Evolutionary conservation across 164 flowering plant species (phyloP), one percentile per base, ranked within the genome.

Genomic region (Amborella trichopoda): DNA sequence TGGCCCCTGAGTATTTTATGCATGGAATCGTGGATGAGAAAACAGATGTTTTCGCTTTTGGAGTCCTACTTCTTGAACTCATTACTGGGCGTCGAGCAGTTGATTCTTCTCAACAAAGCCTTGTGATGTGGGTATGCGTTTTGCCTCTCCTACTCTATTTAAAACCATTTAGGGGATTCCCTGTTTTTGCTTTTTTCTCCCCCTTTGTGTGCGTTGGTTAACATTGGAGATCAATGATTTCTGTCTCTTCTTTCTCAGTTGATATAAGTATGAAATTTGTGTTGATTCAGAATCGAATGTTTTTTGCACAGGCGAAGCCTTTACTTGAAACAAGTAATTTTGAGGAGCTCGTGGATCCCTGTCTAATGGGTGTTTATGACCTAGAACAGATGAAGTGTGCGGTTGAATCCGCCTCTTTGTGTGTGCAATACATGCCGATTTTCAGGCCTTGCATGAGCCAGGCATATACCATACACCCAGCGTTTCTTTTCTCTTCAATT

Each of bases 1-100:
- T 91, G 52, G 90, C 99, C 53, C 99, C 99, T 1, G 99, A 91
- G 73, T 78, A 70, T 66, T 77, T 81, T 71, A 71, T 84, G 88
- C 82, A 91, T 53, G 99, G 99, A 8, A 74, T 75, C 39, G 90
- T 87, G 3, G 94, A 91, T 57, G 99, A 91, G 25, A 91, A 86
- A 57, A 91, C 95, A 2, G 99, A 91, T 62, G 86, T 91, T 12
- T 91, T 67, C 62, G 76, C 96, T 23, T 87, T 55, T 38, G 98
- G 98, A 11, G 94, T 91, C 2, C 69, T 91, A 4, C 58, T 91
- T 39, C 49, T 91, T 22, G 98, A 91, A 75, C 76, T 91, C 50
- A 70, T 91, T 16, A 76, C 85, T 0, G 94, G 98, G 36, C 73
- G 79, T 22, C 65, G 60, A 54, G 94, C 94, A 42, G 26, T 91